phyloP scores from a whole-genome alignment of 441 rosid species.

The Cnidoscolus chayamansa region DNA sequence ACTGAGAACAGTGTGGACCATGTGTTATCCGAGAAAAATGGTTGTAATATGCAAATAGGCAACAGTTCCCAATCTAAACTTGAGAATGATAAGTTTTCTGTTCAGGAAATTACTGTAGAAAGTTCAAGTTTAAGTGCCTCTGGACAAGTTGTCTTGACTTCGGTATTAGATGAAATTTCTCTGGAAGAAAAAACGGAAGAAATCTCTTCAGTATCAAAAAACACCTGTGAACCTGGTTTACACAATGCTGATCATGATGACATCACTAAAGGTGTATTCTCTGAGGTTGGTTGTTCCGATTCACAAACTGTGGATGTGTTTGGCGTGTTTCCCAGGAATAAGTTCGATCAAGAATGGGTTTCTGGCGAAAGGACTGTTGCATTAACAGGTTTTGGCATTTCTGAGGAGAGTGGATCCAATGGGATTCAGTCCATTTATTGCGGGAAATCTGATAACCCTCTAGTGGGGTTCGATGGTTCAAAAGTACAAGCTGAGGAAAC shows the following conservation, averaged over 20 bases:
- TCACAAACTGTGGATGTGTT: conserved; percentile 24
- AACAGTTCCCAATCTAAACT: conserved; percentile 22
- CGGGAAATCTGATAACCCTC: conserved; percentile 37
- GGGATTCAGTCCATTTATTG: conserved; percentile 31
- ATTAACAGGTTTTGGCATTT: conserved; percentile 19
- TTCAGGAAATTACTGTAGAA: conserved; percentile 32
- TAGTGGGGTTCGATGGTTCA: conserved; percentile 24
- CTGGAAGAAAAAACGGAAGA: conserved; percentile 31
- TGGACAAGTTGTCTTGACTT: conserved; percentile 33
- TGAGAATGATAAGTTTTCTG: conserved; percentile 26
- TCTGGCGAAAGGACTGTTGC: conserved; percentile 27
- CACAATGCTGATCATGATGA: conserved; percentile 25
- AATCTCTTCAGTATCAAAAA: conserved; percentile 38
- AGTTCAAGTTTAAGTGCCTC: conserved; percentile 23
- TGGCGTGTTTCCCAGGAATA: conserved; percentile 27
- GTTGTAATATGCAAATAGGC: conserved; percentile 23
- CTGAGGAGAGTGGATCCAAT: conserved; percentile 27
- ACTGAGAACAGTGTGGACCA: conserved; percentile 17
- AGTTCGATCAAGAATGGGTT: conserved; percentile 27
- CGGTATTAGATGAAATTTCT: conserved; percentile 25
- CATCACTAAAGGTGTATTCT: conserved; percentile 5
- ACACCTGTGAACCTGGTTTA: conserved; percentile 22
- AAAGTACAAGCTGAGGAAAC: conserved; percentile 34
- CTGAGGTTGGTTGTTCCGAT: conserved; percentile 24
- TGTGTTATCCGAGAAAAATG: conserved; percentile 26